phyloP scores from a whole-genome alignment of 2,329 filamentous ascomycete species.

The Alternaria dauci region DNA sequence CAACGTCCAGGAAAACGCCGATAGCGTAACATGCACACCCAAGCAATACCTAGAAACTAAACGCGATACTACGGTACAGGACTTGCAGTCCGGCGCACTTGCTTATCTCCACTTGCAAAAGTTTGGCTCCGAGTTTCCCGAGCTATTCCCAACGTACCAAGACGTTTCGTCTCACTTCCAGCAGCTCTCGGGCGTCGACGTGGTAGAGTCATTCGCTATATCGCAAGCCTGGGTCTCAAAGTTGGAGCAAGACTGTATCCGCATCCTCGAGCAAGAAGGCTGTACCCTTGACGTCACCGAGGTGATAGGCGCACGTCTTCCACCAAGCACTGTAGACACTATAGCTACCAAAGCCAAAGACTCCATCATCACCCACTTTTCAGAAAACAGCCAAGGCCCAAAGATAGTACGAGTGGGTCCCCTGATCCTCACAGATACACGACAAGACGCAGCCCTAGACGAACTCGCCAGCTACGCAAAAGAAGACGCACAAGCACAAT shows the following conservation, averaged over 20 bases:
- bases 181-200: conserved; percentile 15
- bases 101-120: conserved; percentile 32
- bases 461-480: conserved; percentile 28
- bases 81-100: conserved; percentile 29
- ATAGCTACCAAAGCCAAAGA: conserved; percentile 24
- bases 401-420: conserved; percentile 22
- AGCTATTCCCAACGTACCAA: conserved; percentile 25
- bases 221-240: conserved; percentile 35
- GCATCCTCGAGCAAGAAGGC: conserved; percentile 25
- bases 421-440: conserved; percentile 30
- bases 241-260: conserved; percentile 22
- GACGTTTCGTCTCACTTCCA: conserved; percentile 26
- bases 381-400: not conserved
- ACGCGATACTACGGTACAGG: conserved; percentile 26
- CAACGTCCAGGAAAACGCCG: conserved; percentile 19
- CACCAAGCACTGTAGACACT: conserved; percentile 16
- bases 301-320: conserved; percentile 16
- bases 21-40: conserved; percentile 34
- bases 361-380: conserved; percentile 13
- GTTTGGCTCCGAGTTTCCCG: conserved; percentile 26
- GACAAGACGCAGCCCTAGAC: conserved; percentile 16
- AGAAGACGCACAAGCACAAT: conserved; percentile 33
- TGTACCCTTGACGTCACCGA: conserved; percentile 30
- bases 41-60: conserved; percentile 27
- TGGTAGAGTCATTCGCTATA: conserved; percentile 31